Evolutionary conservation across 202 grass and related monocot genomes (phyloP).

Genomic region (Tripidium arundinaceum): DNA sequence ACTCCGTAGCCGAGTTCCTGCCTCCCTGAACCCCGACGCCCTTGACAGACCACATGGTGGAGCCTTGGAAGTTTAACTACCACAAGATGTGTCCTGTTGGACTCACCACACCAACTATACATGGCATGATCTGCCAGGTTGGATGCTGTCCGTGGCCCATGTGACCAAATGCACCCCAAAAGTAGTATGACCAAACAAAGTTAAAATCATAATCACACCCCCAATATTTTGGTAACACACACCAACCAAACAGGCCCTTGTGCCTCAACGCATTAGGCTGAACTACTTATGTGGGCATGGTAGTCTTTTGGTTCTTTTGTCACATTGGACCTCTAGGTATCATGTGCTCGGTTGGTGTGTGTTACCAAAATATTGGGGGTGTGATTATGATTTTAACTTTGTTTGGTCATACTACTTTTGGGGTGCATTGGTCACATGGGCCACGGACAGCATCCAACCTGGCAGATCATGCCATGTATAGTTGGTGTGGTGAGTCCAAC

Average conservation of each 20-base stretch:
- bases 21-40: neutral
- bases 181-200: constrained; percentile 13
- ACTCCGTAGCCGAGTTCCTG: neutral
- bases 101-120: constrained; percentile 31
- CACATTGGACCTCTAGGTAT: neutral
- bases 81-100: neutral
- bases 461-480: constrained; percentile 10
- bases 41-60: constrained; percentile 1
- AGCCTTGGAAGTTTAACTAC: neutral
- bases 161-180: constrained; percentile 15
- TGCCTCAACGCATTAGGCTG: neutral
- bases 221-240: constrained; percentile 5
- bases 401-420: constrained; percentile 21
- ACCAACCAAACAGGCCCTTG: neutral
- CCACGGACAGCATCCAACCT: neutral
- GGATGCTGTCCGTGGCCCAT: constrained; percentile 1
- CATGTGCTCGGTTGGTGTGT: neutral
- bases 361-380: neutral
- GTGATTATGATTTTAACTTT: constrained; percentile 5
- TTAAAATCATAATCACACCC: neutral
- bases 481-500: constrained; percentile 31
- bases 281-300: neutral
- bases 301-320: neutral
- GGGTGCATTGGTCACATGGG: constrained; percentile 14
- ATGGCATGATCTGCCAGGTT: constrained; percentile 4